Percentiles rank a stretch among this genome's conserved stretches.
Conservation (phyloP, 2,329 filamentous ascomycete species). For the Arthrobotrys sinensis region DNA sequence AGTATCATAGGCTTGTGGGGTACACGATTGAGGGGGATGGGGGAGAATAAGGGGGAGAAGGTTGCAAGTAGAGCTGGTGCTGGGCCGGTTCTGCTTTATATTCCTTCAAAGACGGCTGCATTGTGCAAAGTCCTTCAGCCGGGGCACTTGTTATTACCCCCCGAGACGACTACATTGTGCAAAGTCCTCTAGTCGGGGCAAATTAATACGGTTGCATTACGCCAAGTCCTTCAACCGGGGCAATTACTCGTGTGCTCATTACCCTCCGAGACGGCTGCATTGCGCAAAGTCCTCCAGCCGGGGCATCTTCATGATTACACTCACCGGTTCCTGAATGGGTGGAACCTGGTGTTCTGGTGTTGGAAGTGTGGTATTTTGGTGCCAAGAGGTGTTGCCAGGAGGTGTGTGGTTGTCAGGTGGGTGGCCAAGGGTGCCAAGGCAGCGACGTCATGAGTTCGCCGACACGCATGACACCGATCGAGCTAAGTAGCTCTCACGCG, state of each 20-base stretch:
- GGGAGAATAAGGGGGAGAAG: background rate
- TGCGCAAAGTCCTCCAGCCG: slow-evolving; percentile 11
- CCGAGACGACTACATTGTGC: background rate
- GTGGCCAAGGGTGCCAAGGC: slow-evolving; percentile 40
- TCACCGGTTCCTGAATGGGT: too few species aligned
- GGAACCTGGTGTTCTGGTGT: background rate
- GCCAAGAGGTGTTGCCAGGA: slow-evolving; percentile 32
- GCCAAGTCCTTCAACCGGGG: slow-evolving; percentile 2
- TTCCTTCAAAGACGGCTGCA: background rate
- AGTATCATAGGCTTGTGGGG: background rate
- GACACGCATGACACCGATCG: slow-evolving; percentile 49
- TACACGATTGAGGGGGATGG: background rate
- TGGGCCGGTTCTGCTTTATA: background rate
- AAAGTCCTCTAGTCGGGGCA: slow-evolving; percentile 4
- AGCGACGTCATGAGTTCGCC: slow-evolving; percentile 45
- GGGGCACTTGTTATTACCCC: background rate
- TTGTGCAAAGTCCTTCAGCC: background rate
- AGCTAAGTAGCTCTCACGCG: slow-evolving; percentile 45
- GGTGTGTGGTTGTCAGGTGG: slow-evolving; percentile 34
- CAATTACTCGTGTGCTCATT: too few species aligned
- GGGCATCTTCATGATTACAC: background rate
- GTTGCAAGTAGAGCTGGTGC: background rate
- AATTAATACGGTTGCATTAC: background rate
- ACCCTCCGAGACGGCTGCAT: background rate
- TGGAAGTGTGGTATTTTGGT: slow-evolving; percentile 13